Conservation (phyloP, 352 stramenopile genomes). For the Phytophthora pinifolia region DNA sequence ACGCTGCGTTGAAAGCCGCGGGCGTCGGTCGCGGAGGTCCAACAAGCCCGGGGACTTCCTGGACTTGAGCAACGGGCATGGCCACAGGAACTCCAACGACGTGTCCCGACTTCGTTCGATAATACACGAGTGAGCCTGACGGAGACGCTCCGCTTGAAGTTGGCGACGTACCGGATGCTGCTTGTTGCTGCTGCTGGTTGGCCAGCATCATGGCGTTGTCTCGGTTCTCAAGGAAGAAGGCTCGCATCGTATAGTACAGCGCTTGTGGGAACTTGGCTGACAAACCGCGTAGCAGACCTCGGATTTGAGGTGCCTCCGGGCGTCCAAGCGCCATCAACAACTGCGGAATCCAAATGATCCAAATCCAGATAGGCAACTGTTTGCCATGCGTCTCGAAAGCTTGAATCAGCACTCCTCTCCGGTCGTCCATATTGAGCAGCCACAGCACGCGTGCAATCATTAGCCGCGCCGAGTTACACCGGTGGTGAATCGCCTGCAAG, state of each 20-base stretch:
- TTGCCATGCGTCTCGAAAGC: conserved; percentile 94
- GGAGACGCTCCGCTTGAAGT: conserved; percentile 26
- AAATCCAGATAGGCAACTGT: conserved; percentile 97
- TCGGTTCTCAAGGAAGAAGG: conserved; percentile 97
- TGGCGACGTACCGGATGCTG: conserved; percentile 21
- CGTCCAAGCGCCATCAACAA: conserved; percentile 95
- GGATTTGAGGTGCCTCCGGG: conserved; percentile 89
- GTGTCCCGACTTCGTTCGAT: conserved; percentile 78
- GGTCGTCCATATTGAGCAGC: conserved; percentile 90
- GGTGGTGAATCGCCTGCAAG: conserved; percentile 92
- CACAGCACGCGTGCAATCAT: conserved; percentile 92
- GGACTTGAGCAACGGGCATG: conserved; percentile 57
- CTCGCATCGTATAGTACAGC: conserved; percentile 97
- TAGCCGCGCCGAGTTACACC: conserved; percentile 84
- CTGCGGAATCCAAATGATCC: conserved; percentile 99
- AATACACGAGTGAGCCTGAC: conserved; percentile 49
- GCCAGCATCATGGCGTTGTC: conserved; percentile 80
- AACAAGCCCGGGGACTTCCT: conserved; percentile 76
- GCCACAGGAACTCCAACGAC: conserved; percentile 70
- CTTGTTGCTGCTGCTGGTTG: conserved; percentile 35
- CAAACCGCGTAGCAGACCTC: conserved; percentile 73
- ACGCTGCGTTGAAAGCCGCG: conserved; percentile 65
- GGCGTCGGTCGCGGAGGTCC: conserved; percentile 60
- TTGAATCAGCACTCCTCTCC: conserved; percentile 67
- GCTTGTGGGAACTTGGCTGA: conserved; percentile 96